These are phyloP conservation scores for Mycena sp. DNA, from an alignment of 1,284 basidiomycete genomes.

Conservation along the genomic window DNA sequence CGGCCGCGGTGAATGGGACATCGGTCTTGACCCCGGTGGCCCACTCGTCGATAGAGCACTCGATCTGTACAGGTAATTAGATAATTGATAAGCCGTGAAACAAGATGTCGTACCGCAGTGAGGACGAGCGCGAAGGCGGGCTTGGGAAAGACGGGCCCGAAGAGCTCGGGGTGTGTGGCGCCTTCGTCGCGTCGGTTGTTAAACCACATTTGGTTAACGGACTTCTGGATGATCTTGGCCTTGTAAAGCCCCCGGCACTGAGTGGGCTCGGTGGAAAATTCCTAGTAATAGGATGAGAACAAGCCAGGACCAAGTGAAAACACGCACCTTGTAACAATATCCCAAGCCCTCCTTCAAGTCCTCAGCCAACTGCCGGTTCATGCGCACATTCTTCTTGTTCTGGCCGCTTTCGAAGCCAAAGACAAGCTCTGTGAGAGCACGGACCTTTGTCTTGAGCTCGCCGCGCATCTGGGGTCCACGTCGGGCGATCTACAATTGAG, in stretches of 20 bases:
- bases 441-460: conserved; percentile 29
- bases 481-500: conserved; percentile 13
- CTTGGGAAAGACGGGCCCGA: conserved; percentile 29
- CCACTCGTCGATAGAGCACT: conserved; percentile 32
- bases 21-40: conserved; percentile 24
- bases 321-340: not conserved
- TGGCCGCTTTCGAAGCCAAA: conserved; percentile 28
- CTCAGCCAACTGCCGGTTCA: conserved; percentile 23
- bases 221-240: conserved; percentile 30
- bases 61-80: conserved; percentile 9
- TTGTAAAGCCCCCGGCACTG: conserved; percentile 27
- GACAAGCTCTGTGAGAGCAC: conserved; percentile 10
- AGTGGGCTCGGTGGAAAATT: not conserved
- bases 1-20: conserved; percentile 7
- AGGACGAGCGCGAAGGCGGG: conserved; percentile 30
- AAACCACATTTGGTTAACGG: conserved; percentile 31
- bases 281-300: not conserved
- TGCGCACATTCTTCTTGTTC: conserved; percentile 18
- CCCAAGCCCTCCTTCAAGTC: conserved; percentile 22
- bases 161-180: conserved; percentile 24
- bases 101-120: conserved; percentile 25
- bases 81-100: not conserved
- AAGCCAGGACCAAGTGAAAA: not conserved
- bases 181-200: conserved; percentile 31
- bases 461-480: conserved; percentile 26